A percentile compares a stretch with the other conserved stretches of the same genome.
Conservation (phyloP, 345 rosid species). For the Jatropha curcas region DNA sequence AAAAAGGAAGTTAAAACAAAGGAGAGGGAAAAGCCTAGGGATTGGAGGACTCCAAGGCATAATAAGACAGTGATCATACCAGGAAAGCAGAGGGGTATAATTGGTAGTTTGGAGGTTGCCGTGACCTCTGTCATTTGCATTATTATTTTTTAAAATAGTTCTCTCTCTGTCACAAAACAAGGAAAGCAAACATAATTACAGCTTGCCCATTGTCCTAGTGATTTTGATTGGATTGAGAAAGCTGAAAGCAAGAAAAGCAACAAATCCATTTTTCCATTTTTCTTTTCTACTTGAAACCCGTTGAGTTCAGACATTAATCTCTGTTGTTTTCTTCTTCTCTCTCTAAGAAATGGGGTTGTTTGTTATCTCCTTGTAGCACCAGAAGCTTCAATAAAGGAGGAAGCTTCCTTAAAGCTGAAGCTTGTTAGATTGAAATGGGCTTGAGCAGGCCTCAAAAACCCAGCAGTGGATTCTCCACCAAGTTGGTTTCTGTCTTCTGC, state of each 20-base stretch:
- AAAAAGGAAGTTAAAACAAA: background rate
- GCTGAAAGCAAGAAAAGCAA: constrained; percentile 18
- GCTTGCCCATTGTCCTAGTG: constrained; percentile 8
- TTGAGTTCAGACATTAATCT: background rate
- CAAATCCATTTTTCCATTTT: background rate
- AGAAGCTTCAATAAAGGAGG: constrained; percentile 8
- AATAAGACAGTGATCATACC: background rate
- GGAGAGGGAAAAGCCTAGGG: background rate
- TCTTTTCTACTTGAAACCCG: background rate
- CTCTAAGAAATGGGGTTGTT: constrained; percentile 23
- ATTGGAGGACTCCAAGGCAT: background rate
- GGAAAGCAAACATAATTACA: constrained; percentile 18
- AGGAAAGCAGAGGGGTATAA: constrained; percentile 26
- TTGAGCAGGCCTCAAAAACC: constrained; percentile 57
- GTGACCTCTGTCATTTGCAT: constrained; percentile 22
- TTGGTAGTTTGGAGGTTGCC: constrained; percentile 22
- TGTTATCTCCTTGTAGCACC: constrained; percentile 21
- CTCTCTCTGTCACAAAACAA: constrained; percentile 20
- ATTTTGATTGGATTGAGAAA: constrained; percentile 14
- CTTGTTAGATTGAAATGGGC: constrained; percentile 47
- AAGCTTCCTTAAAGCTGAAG: constrained; percentile 37
- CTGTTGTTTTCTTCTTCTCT: constrained; percentile 8
- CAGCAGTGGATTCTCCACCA: constrained; percentile 60
- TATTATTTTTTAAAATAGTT: constrained; percentile 6
- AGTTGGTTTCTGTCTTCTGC: constrained; percentile 68